These are phyloP conservation scores for Podila epicladia DNA, from an alignment of 192 early-diverging fungal species.

Conservation along the genomic window DNA sequence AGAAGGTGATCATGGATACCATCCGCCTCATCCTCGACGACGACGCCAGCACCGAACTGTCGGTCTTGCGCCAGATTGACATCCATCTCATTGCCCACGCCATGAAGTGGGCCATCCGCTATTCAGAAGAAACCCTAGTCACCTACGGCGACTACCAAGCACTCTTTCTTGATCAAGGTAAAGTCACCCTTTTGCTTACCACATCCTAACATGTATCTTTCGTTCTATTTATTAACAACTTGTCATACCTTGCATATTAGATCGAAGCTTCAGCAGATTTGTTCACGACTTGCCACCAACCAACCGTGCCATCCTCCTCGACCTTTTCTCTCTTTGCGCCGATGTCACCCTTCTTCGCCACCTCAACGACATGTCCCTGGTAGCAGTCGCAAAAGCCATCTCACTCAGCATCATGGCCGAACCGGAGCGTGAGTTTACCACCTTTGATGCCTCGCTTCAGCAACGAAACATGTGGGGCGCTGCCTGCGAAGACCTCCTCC, in stretches of 20 bases:
- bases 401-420: constrained; percentile 49
- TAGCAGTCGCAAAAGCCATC: constrained; percentile 46
- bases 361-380: constrained; percentile 46
- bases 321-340: constrained; percentile 48
- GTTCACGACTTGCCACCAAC: constrained; percentile 33
- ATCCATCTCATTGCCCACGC: constrained; percentile 50
- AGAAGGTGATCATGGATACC: constrained; percentile 22
- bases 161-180: constrained; percentile 51
- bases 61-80: constrained; percentile 32
- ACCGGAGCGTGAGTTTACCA: constrained; percentile 35
- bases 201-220: neutral
- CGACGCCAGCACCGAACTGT: constrained; percentile 42
- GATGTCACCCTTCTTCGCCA: constrained; percentile 43
- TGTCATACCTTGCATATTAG: constrained; percentile 1
- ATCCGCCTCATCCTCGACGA: constrained; percentile 46
- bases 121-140: constrained; percentile 43
- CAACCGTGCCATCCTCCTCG: constrained; percentile 39
- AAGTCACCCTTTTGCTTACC: neutral
- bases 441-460: constrained; percentile 40
- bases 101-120: constrained; percentile 51
- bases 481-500: constrained; percentile 46
- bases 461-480: constrained; percentile 46
- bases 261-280: constrained; percentile 37
- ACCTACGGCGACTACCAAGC: constrained; percentile 41
- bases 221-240: neutral